These are phyloP conservation scores for Leishmania guyanensis DNA, from an alignment of 208 protist genomes.

Conservation along the genomic window DNA sequence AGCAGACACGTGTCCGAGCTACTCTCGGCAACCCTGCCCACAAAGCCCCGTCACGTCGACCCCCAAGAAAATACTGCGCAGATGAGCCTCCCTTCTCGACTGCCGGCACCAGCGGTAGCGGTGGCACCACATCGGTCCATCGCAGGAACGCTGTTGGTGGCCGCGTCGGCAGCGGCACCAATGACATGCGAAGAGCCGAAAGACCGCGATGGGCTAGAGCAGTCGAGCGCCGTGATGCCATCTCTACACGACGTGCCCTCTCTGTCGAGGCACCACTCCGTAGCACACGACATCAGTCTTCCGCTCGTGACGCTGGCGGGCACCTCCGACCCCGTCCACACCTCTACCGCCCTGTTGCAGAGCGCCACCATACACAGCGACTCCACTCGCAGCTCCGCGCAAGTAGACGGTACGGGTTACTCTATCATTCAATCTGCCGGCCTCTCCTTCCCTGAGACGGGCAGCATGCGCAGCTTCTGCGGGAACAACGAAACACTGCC, in stretches of 20 bases:
- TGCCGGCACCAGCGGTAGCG: not conserved
- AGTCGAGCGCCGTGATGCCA: not conserved
- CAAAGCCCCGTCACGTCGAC: not conserved
- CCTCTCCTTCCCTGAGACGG: conserved; percentile 33
- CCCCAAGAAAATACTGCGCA: not conserved
- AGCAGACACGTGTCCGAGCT: conserved; percentile 8
- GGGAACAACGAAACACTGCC: conserved; percentile 32
- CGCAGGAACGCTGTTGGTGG: not conserved
- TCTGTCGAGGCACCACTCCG: conserved; percentile 12
- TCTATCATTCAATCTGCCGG: conserved; percentile 52
- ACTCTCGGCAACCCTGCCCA: not conserved
- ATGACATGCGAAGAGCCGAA: not conserved
- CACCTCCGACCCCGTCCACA: not conserved
- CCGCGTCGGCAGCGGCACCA: not conserved
- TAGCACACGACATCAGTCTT: conserved; percentile 11
- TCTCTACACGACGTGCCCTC: conserved; percentile 7
- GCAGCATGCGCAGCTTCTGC: conserved; percentile 13
- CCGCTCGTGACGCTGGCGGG: conserved; percentile 22
- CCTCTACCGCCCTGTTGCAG: not conserved
- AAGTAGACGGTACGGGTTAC: conserved; percentile 14
- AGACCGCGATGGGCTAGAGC: not conserved
- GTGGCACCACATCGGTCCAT: not conserved
- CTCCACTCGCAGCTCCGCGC: conserved; percentile 8
- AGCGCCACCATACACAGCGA: conserved; percentile 2
- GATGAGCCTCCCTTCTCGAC: not conserved